A percentile compares a stretch with the other conserved stretches of the same genome.
Evolutionary conservation across 2,329 filamentous ascomycete genomes (phyloP).

Genomic region (Colletotrichum musicola): DNA sequence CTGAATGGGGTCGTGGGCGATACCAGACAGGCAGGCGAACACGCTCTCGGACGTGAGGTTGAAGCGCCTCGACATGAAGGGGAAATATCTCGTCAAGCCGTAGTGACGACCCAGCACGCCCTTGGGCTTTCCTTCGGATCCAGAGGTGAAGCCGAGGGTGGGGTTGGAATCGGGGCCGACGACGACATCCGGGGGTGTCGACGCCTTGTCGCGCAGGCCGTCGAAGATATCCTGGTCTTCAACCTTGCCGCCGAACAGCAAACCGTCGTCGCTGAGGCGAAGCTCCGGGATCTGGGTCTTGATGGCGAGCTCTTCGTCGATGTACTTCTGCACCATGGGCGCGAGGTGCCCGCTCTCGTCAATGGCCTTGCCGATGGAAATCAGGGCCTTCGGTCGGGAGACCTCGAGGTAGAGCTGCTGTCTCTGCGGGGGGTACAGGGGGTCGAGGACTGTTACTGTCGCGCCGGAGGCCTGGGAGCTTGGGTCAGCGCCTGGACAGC

Average conservation of each 20-base stretch:
- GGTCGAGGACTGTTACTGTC: slow-evolving; percentile 46
- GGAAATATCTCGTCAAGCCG: slow-evolving; percentile 86
- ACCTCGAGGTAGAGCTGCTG: slow-evolving; percentile 80
- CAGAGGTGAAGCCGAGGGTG: slow-evolving; percentile 80
- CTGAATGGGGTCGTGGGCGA: slow-evolving; percentile 78
- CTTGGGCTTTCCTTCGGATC: slow-evolving; percentile 64
- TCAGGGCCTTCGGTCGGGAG: slow-evolving; percentile 77
- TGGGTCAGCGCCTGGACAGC: slow-evolving; percentile 56
- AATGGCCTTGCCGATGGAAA: slow-evolving; percentile 79
- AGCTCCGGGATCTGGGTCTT: slow-evolving; percentile 82
- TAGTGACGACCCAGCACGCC: slow-evolving; percentile 91
- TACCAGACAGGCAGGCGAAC: slow-evolving; percentile 86
- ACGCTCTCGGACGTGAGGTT: slow-evolving; percentile 76
- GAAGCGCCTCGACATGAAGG: slow-evolving; percentile 93
- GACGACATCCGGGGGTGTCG: slow-evolving; percentile 73
- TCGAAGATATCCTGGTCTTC: slow-evolving; percentile 77
- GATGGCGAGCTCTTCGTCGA: slow-evolving; percentile 78
- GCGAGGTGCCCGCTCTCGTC: slow-evolving; percentile 64
- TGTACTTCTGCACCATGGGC: slow-evolving; percentile 54
- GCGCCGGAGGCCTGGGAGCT: slow-evolving; percentile 77
- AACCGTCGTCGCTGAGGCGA: slow-evolving; percentile 77
- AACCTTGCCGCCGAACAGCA: slow-evolving; percentile 75
- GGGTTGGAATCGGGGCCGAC: slow-evolving; percentile 89
- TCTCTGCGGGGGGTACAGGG: slow-evolving; percentile 6
- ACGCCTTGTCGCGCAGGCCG: slow-evolving; percentile 48